Evolutionary conservation across 192 early-diverging fungal genomes (phyloP), one percentile per base, ranked within the genome.

Genomic region (Gigaspora rosea): DNA sequence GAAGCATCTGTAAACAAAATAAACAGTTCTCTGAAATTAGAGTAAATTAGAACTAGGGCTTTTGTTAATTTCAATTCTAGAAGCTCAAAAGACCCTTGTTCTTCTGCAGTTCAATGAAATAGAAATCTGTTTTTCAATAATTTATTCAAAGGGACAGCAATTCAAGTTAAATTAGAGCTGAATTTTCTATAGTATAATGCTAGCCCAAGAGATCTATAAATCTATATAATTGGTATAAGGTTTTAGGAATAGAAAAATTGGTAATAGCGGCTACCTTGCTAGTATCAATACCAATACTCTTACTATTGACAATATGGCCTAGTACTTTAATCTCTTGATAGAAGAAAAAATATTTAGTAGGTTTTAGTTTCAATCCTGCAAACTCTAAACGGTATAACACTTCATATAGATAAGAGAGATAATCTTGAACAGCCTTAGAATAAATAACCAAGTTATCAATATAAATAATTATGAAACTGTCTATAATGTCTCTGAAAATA

Each of bases 1-100:
- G 66, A 78, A n/a, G 77, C 69, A 7, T 57, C 77, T 50, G 49
- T 50, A 50, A 9, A 9, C 6, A 50, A 12, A 12, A 50, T 9
- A 50, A 50, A 50, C 8, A 9, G 49, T 50, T 50, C 12, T 9
- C 12, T 50, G 12, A 50, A 50, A 50, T 50, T 12, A 12, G 49
- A 12, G 49, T 50, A 50, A 9, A 50, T 13, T 51, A 73, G 20
- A 22, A 70, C 68, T 5, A 16, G 20, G 7, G 54, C 71, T 11
- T 4, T 7, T 5, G 18, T 61, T 7, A 61, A 18, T 61, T 61
- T 61, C 5, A 11, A 7, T n/a, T 61, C 18, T n/a, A n/a, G n/a
- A n/a, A n/a, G n/a, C n/a, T n/a, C n/a, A n/a, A n/a, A n/a, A n/a
- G n/a, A n/a, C n/a, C 18, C 18, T n/a, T 61, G n/a, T 7, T 61